Conservation (phyloP, 257 asterid species). For the Linaria vulgaris region DNA sequence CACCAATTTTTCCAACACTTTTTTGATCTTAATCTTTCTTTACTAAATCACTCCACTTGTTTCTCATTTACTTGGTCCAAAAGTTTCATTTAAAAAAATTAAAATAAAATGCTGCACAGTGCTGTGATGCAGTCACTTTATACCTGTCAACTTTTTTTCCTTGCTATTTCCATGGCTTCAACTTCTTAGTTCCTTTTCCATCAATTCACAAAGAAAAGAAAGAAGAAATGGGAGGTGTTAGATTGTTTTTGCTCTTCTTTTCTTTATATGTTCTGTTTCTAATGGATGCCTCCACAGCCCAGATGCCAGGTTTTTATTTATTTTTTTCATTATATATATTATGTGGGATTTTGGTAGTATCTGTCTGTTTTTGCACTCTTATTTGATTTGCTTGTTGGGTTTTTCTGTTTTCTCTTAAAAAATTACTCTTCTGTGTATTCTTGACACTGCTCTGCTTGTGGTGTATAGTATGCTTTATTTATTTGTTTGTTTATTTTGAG, state of each 20-base stretch:
- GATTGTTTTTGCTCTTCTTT: constrained; percentile 31
- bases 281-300: constrained; percentile 61
- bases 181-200: constrained; percentile 18
- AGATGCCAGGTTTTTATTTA: constrained; percentile 71
- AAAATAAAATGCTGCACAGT: not conserved
- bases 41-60: no score
- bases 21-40: no score
- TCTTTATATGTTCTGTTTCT: constrained; percentile 36
- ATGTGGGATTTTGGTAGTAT: constrained; percentile 12
- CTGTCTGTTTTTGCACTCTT: constrained; percentile 13
- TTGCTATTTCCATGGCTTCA: constrained; percentile 35
- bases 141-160: constrained; percentile 19
- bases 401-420: constrained; percentile 23
- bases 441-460: not conserved
- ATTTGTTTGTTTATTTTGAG: not conserved
- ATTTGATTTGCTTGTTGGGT: not conserved
- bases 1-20: no score
- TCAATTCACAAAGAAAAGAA: constrained; percentile 17
- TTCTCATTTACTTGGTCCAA: no score
- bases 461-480: not conserved
- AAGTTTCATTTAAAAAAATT: no score
- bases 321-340: not conserved
- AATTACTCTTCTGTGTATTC: not conserved
- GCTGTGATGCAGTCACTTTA: constrained; percentile 29
- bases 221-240: constrained; percentile 45